phyloP scores from a whole-genome alignment of 2,329 filamentous ascomycete species.

The Phoma sp. region DNA sequence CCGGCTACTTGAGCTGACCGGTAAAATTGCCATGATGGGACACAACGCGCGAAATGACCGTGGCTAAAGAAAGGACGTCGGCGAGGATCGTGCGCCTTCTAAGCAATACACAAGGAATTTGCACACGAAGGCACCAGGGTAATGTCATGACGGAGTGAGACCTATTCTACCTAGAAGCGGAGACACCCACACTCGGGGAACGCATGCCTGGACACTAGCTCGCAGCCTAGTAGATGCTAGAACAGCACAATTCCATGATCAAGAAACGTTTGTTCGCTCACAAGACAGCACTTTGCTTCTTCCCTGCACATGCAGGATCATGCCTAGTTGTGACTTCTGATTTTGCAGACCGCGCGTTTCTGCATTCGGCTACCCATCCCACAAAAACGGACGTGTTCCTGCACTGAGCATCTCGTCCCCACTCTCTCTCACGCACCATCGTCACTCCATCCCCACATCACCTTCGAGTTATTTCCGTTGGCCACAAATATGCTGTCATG shows the following conservation, averaged over 20 bases:
- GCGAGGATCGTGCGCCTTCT: neutral
- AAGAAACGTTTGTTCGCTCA: conserved; percentile 1
- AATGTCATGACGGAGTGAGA: neutral
- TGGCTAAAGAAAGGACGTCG: conserved; percentile 10
- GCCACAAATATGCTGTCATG: conserved; percentile 13
- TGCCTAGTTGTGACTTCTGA: conserved; percentile 1
- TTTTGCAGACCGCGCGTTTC: conserved; percentile 3
- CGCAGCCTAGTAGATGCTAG: neutral
- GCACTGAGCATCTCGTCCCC: conserved; percentile 16
- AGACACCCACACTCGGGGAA: conserved; percentile 7
- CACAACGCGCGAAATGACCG: conserved; percentile 2
- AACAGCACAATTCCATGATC: conserved; percentile 1
- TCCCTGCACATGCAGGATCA: conserved; percentile 9
- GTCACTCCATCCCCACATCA: conserved; percentile 17
- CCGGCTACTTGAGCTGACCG: conserved; percentile 10
- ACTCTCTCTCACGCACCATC: conserved; percentile 8
- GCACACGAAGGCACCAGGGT: conserved; percentile 9
- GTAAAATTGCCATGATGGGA: conserved; percentile 8
- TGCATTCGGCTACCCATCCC: neutral
- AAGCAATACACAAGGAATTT: conserved; percentile 6
- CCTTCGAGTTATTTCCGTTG: conserved; percentile 14
- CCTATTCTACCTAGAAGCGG: conserved; percentile 1
- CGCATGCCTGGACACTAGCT: conserved; percentile 8
- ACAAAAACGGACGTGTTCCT: conserved; percentile 13
- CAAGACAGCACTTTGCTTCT: conserved; percentile 1